Evolutionary conservation across 2,329 filamentous ascomycete genomes (phyloP).

Genomic region (Paecilomyces fulvus): DNA sequence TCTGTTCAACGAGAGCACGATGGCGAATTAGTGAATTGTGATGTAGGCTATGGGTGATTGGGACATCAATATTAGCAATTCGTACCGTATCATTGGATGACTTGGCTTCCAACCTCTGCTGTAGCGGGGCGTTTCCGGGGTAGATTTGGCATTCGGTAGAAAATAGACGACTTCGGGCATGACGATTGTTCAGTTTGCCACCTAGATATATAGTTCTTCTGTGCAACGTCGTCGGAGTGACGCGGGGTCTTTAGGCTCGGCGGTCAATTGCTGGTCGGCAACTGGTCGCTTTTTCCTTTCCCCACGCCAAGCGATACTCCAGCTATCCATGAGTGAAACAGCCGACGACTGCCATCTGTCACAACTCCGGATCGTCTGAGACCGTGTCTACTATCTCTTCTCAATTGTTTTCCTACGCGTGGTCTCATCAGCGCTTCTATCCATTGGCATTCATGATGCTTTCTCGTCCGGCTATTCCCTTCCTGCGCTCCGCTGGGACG

Average conservation of each 20-base stretch:
- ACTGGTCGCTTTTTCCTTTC: not conserved
- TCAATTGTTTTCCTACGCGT: not conserved
- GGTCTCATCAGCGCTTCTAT: not conserved
- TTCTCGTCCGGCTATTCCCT: conserved; percentile 12
- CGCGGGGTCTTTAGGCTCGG: not conserved
- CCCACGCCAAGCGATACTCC: not conserved
- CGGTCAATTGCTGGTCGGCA: not conserved
- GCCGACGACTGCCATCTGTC: not conserved
- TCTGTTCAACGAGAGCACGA: conserved; percentile 67
- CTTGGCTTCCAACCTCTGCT: not conserved
- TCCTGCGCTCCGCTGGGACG: conserved; percentile 8
- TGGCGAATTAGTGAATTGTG: conserved; percentile 25
- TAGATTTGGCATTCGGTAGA: not conserved
- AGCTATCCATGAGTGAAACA: not conserved
- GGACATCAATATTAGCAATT: not conserved
- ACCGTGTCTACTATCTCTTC: not conserved
- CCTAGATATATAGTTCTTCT: not conserved
- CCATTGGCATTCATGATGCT: not conserved
- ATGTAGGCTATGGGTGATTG: not conserved
- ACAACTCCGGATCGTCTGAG: not conserved
- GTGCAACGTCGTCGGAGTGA: no score
- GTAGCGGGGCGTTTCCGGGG: not conserved
- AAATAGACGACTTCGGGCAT: not conserved
- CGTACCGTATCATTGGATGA: not conserved
- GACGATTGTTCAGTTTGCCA: not conserved